Base-by-base conservation (phyloP, 495 filamentous ascomycete species). In the Talaromyces wortmannii region DNA sequence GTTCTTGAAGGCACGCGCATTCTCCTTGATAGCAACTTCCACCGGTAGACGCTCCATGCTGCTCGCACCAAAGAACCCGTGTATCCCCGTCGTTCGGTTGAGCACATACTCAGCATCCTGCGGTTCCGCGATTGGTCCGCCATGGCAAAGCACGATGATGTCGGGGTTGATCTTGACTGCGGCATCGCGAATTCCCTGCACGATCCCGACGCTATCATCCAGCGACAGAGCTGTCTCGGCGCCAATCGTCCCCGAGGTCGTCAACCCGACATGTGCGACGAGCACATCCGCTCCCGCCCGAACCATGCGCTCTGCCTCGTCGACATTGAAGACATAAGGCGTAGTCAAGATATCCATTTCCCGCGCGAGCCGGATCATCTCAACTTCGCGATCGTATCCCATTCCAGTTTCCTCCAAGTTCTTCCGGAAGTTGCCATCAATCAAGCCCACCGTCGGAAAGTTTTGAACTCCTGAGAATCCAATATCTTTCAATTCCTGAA, bases 321-420 rank as follows among this genome's bases (percentile, higher is more conserved):
- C 76, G 0, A 72, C 69, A 50, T 71, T 81, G 61, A 88, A 89
- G 15, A 86, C 85, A 61, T 89, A 89, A 8, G 86, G 85, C 1
- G 84, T 83, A 0, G 86, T 88, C 5, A 88, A 63, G 11, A 88
- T 62, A 4, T 76, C 83, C 71, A 84, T 71, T 50, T 73, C 63
- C 16, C 70, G 73, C 15, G 86, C 85, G 1, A 64, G 50, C 3
- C 70, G 64, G 18, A 89, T 74, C 80, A 88, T 83, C 49, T 83
- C 78, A 5, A 90, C 84, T 55, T 90, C 86, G 2, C 66, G 55
- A 12, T 70, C 75, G 61, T 82, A 89, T 4, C 78, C 78, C 84
- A 88, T 90, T 13, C 79, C 85, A 5, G 85, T 88, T 63, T 87
- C 84, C 63, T 89, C 86, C 3, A 90, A 71, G 56, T 85, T 83